Conservation (phyloP, 441 rosid genomes). For the Eutrema salsugineum region DNA sequence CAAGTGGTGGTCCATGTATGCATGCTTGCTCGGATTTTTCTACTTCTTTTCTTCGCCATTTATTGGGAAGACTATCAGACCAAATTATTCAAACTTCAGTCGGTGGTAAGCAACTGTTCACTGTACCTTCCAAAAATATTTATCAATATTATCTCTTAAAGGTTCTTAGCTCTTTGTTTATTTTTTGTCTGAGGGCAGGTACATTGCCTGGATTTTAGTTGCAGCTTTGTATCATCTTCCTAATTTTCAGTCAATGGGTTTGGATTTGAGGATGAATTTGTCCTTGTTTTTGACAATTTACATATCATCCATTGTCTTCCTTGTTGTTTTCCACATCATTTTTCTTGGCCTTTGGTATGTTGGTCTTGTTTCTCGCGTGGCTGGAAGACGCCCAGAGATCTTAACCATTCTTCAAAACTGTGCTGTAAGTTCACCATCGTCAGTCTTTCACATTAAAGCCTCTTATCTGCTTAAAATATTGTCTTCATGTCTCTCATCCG, state of each 20-base stretch:
- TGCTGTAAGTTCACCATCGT: slow-evolving; percentile 54
- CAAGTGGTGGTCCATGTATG: slow-evolving; percentile 99
- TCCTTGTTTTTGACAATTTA: slow-evolving; percentile 89
- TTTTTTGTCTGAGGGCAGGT: slow-evolving; percentile 48
- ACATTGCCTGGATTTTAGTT: slow-evolving; percentile 95
- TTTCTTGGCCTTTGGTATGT: slow-evolving; percentile 89
- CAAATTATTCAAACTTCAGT: slow-evolving; percentile 95
- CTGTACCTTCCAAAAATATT: neutral
- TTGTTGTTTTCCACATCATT: slow-evolving; percentile 87
- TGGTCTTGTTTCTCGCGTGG: slow-evolving; percentile 97
- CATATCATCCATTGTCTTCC: slow-evolving; percentile 85
- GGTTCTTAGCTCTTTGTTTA: neutral
- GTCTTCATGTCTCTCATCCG: slow-evolving; percentile 2
- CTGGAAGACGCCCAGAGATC: slow-evolving; percentile 91
- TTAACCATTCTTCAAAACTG: slow-evolving; percentile 94
- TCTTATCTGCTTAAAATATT: neutral
- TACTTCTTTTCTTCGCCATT: slow-evolving; percentile 98
- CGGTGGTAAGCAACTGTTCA: slow-evolving; percentile 61
- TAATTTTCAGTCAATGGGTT: slow-evolving; percentile 98
- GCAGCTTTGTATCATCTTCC: slow-evolving; percentile 99
- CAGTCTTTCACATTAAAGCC: slow-evolving; percentile 9
- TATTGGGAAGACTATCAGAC: slow-evolving; percentile 87
- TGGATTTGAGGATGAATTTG: slow-evolving; percentile 99
- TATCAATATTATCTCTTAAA: neutral
- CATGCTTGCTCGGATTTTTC: slow-evolving; percentile 94